These are phyloP conservation scores for Oldenlandia corymbosa DNA, from an alignment of 257 asterid genomes.

Conservation along the genomic window DNA sequence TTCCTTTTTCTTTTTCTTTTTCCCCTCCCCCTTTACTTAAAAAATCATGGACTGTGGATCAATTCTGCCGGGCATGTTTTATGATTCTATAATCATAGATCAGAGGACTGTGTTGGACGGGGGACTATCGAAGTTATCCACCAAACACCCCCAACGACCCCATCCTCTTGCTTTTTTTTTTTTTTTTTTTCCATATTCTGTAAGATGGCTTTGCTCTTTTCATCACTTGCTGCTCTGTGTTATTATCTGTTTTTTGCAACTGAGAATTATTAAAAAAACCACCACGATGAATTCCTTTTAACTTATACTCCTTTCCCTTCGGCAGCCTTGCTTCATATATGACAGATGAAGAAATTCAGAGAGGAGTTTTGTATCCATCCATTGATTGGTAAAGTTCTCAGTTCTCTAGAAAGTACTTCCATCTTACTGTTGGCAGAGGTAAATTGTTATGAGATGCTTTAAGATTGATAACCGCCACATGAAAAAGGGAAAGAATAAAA, in stretches of 20 bases:
- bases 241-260: not conserved
- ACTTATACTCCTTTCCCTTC: slow-evolving; percentile 17
- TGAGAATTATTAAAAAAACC: not conserved
- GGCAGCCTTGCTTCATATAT: slow-evolving; percentile 95
- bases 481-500: not conserved
- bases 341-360: slow-evolving; percentile 73
- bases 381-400: slow-evolving; percentile 54
- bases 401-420: not conserved
- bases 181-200: not conserved
- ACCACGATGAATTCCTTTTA: slow-evolving; percentile 10
- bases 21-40: too few relatives aligned
- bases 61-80: not conserved
- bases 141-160: too few relatives aligned
- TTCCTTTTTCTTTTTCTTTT: too few relatives aligned
- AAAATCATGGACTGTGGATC: not conserved
- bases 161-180: too few relatives aligned
- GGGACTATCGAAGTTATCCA: too few relatives aligned
- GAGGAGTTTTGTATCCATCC: slow-evolving; percentile 78
- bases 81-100: too few relatives aligned
- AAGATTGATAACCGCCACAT: not conserved
- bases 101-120: too few relatives aligned
- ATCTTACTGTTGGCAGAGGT: not conserved
- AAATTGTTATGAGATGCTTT: not conserved
- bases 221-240: not conserved
- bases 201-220: not conserved